Base-by-base conservation (phyloP, 805 yeast species). In the Cyberlindnera galapagoensis region DNA sequence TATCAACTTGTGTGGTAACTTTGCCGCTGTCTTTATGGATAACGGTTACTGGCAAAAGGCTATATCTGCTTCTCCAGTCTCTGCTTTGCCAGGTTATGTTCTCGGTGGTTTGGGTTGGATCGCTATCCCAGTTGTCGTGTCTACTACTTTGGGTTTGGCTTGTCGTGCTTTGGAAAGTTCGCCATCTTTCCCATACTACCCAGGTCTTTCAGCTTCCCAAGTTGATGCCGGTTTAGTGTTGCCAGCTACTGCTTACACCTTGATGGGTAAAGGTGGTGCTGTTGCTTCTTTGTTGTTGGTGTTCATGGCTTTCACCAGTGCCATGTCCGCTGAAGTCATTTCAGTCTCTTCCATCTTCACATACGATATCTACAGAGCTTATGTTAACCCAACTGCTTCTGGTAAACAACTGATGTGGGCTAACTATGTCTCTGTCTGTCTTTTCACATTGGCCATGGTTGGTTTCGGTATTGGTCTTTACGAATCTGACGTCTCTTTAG, bases 301-400 rank as follows among this genome's bases (percentile, higher is more conserved):
- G 9, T 87, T 87, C 58, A 82, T 85, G 88, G 95, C 96, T 17
- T 90, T 82, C 26, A 87, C 96, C 0, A 81, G 94, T 29, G 95
- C 96, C 17, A 75, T 84, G 71, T 82, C 94, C 20, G 90, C 95
- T 23, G 95, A 87, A 58, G 71, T 87, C 49, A 83, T 87, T 52
- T 81, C 95, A 3, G 88, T 84, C 13, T 81, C 94, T 4, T 80
- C 95, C 3, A 74, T 87, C 39, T 72, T 76, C 64, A 82, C 95
- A 26, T 87, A 84, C 47, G 96, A 87, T 60, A 67, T 87, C 40
- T 87, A 80, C 73, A 75, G 84, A 60, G 71, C 76, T 17, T 86
- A 87, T 59, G 61, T 86, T 49, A 75, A 84, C 51, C 94, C 94
- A 28, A 62, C 64, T 17, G 95, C 95, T 5, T 55, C 71, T 7